Base-by-base conservation (phyloP, 495 filamentous ascomycete species). In the Immersiella caudata region DNA sequence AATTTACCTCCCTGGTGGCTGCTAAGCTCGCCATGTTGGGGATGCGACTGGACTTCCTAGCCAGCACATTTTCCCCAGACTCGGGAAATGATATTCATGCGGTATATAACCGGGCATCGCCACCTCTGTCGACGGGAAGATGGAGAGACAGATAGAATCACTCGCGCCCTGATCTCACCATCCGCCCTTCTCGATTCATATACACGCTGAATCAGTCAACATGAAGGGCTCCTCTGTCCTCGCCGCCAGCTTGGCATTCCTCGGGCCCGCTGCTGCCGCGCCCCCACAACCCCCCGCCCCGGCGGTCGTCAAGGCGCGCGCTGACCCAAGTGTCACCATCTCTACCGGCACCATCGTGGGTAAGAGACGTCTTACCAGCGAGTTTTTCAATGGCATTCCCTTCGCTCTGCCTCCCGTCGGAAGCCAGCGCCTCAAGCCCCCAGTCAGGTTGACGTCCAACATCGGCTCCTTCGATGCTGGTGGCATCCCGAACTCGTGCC, bases 271-370 rank as follows among this genome's bases (percentile, higher is more conserved):
- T 27, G 64, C 68, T 57, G 72, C 78, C 56, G 71, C 76, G 9
- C 76, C 69, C 6, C 71, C 71, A 26, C 75, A 79, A 57, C 72
- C 77, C 6, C 74, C 76, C 2, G 67, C 76, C 0, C 29, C 29
- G 29, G 68, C 63, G 25, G 72, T 76, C 6, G 40, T 81, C 16
- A 76, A 79, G 67, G 73, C 77, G 69, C 71, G 81, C 55, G 78
- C 74, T 11, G 77, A 74, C 6, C 83, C 79, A 1, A 83, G 80
- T 22, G 86, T 89, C 51, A 70, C 76, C 21, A 76, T 79, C 16
- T 74, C 83, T 1, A 62, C 79, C 33, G 85, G 86, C 56, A 85
- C 81, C 18, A 73, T 88, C 14, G 71, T 87, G n/a, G 87, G 87
- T 20, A 73, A 27, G 18, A 51, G 9, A 24, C 66, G 69, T 24